These are phyloP conservation scores for Seiridium cupressi DNA, from an alignment of 2,329 filamentous ascomycete genomes.

Conservation along the genomic window DNA sequence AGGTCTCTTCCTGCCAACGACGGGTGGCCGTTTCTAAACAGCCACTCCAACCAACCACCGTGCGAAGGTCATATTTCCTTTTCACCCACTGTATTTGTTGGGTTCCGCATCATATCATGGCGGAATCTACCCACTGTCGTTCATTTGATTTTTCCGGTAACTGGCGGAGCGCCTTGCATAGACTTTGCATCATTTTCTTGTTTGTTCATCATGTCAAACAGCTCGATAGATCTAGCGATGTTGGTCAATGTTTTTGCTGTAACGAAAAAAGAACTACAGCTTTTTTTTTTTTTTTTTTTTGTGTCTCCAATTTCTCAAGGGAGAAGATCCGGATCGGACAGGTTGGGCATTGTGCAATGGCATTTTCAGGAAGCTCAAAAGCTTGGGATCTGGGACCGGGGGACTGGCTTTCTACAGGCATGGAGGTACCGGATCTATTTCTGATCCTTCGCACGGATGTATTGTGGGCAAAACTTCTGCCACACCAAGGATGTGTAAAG, in stretches of 20 bases:
- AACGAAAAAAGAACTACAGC: background rate
- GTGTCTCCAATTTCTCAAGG: background rate
- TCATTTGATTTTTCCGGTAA: background rate
- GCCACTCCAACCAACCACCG: background rate
- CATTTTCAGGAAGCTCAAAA: slow-evolving; percentile 1
- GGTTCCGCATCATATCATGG: too few species aligned
- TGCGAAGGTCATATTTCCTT: too few species aligned
- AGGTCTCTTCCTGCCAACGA: slow-evolving; percentile 25
- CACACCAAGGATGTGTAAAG: too few species aligned
- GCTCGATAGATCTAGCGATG: background rate
- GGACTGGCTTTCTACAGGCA: too few species aligned
- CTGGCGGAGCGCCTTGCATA: slow-evolving; percentile 3
- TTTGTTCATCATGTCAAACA: background rate
- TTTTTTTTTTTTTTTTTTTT: background rate
- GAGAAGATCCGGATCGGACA: background rate
- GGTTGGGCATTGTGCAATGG: background rate
- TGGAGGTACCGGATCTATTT: too few species aligned
- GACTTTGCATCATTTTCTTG: background rate
- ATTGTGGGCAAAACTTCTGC: too few species aligned
- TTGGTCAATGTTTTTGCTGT: background rate
- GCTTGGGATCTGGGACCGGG: background rate
- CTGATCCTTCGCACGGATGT: too few species aligned
- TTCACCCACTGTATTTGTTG: too few species aligned
- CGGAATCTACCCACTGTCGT: background rate
- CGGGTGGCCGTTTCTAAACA: background rate